These are phyloP conservation scores for Plectosphaerella sp. DNA, from an alignment of 2,329 filamentous ascomycete genomes.

Conservation along the genomic window DNA sequence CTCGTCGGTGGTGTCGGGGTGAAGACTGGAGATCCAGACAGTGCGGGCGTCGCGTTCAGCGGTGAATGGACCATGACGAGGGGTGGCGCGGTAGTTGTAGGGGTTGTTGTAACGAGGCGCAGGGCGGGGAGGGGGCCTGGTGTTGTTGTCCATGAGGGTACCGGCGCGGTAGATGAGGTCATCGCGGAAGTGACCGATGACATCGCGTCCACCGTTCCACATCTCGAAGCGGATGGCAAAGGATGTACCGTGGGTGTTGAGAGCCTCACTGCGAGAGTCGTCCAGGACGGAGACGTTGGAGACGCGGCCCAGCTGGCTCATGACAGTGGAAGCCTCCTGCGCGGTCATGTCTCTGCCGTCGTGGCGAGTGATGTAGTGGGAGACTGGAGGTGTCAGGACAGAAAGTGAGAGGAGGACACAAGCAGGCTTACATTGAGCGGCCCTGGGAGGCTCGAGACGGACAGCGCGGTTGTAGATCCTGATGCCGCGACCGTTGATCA, in stretches of 20 bases:
- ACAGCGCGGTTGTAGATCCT: conserved; percentile 52
- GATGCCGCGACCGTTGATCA: conserved; percentile 39
- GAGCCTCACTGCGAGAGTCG: conserved; percentile 18
- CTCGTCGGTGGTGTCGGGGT: conserved; percentile 26
- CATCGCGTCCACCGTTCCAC: conserved; percentile 24
- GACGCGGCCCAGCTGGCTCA: conserved; percentile 18
- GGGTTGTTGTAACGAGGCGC: no score
- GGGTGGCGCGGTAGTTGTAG: no score
- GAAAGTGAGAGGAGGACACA: background rate
- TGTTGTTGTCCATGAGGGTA: conserved; percentile 18
- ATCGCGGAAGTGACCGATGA: conserved; percentile 34
- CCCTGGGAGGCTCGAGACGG: conserved; percentile 56
- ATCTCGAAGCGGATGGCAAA: background rate
- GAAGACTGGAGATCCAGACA: conserved; percentile 42
- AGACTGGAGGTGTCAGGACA: conserved; percentile 27
- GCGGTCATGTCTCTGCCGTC: conserved; percentile 30
- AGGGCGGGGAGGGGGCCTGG: no score
- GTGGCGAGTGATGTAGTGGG: conserved; percentile 41
- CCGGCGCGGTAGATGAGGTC: conserved; percentile 23
- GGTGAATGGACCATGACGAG: no score
- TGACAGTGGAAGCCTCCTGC: conserved; percentile 37
- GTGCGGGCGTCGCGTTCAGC: conserved; percentile 33
- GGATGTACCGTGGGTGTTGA: background rate
- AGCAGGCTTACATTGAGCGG: conserved; percentile 39
- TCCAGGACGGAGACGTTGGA: conserved; percentile 16